Percentiles rank a stretch among this genome's conserved stretches.
Evolutionary conservation across 2,329 filamentous ascomycete species (phyloP).

Genomic region (Pseudofabraea citricarpa): DNA sequence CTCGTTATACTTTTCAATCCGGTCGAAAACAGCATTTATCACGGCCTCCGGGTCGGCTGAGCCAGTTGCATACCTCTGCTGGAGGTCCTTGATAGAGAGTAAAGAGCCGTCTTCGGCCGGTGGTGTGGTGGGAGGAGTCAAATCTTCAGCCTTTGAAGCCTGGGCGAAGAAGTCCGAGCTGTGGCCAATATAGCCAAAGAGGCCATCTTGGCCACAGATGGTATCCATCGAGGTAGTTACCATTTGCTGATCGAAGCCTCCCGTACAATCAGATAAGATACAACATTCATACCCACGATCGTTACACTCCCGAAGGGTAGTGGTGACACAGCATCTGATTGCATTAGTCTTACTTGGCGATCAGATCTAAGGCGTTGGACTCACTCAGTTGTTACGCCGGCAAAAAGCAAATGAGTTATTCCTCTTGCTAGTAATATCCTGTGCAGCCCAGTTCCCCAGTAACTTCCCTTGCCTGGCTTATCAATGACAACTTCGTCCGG

Average conservation of each 20-base stretch:
- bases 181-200: conserved; percentile 42
- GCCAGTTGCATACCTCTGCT: conserved; percentile 37
- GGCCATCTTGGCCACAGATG: conserved; percentile 44
- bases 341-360: too few relatives aligned
- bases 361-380: too few relatives aligned
- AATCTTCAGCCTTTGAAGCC: conserved; percentile 15
- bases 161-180: conserved; percentile 34
- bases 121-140: conserved; percentile 19
- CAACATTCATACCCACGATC: conserved; percentile 59
- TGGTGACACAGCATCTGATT: conserved; percentile 47
- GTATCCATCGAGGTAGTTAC: conserved; percentile 43
- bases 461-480: conserved; percentile 45
- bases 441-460: conserved; percentile 51
- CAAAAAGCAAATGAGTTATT: conserved; percentile 52
- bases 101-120: conserved; percentile 14
- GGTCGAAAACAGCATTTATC: conserved; percentile 37
- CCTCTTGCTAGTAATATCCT: conserved; percentile 47
- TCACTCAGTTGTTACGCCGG: conserved; percentile 52
- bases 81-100: conserved; percentile 33
- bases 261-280: conserved; percentile 42
- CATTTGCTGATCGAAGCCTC: conserved; percentile 42
- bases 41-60: conserved; percentile 36
- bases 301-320: conserved; percentile 50
- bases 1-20: conserved; percentile 42
- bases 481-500: conserved; percentile 28